Evolutionary conservation across 1,139 yeast species (phyloP).

Genomic region (Hyphopichia khmerensis): DNA sequence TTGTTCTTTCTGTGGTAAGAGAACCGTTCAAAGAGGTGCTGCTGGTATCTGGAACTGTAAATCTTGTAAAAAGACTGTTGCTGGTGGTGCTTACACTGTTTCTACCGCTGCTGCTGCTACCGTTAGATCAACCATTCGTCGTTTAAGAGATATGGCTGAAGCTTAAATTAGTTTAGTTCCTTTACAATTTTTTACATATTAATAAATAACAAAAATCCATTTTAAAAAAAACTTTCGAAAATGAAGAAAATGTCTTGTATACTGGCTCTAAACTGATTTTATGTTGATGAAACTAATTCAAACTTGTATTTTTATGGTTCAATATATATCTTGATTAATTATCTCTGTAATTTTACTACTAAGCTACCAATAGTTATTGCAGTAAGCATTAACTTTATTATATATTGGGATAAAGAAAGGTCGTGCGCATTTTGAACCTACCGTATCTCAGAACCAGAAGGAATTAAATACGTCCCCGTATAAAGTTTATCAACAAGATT

Average conservation of each 20-base stretch:
- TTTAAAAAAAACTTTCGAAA: not conserved
- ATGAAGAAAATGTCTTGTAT: too few species aligned
- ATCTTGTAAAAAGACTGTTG: conserved; percentile 94
- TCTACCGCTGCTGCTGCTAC: conserved; percentile 99
- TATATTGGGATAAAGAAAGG: too few species aligned
- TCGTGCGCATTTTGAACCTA: not conserved
- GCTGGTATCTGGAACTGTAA: conserved; percentile 99
- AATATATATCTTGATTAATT: not conserved
- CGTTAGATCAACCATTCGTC: conserved; percentile 99
- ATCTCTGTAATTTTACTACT: not conserved
- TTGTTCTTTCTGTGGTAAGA: conserved; percentile 99
- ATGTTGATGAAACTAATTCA: not conserved
- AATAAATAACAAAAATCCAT: not conserved
- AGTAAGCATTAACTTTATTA: too few species aligned
- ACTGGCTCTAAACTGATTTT: not conserved
- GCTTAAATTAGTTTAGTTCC: conserved; percentile 54
- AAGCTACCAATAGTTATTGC: too few species aligned
- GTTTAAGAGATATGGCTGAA: conserved; percentile 99
- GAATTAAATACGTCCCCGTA: too few species aligned
- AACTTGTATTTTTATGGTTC: not conserved
- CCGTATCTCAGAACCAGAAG: not conserved
- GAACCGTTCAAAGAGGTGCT: conserved; percentile 96
- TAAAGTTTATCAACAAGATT: too few species aligned
- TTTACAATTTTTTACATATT: not conserved
- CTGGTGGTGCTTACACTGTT: conserved; percentile 99